Evolutionary conservation across 495 filamentous ascomycete species (phyloP), one percentile per base, ranked within the genome.

Genomic region (Annulohypoxylon stygium): DNA sequence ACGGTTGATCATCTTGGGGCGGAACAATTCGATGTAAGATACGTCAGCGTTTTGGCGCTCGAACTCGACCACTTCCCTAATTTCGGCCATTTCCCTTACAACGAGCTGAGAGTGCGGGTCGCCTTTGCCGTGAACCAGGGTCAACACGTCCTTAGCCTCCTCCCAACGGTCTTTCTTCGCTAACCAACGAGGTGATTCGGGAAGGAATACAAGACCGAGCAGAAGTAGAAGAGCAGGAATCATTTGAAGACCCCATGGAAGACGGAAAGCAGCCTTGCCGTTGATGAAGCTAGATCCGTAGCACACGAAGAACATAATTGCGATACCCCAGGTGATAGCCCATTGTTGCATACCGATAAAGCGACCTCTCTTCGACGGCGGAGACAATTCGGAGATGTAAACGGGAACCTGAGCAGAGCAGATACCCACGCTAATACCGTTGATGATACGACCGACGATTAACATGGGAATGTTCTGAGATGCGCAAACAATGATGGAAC

Each of bases 271-370:
- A 2, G 86, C 85, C n/a, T 84, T 76, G 10, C 86, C 83, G 0
- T 83, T 71, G 66, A 96, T 87, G 78, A 85, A 93, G 25, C 88
- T 89, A 79, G 86, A 90, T 12, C 92, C 93, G 62, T 93, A 96
- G 65, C 88, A 93, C 75, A 97, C 90, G 78, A 87, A 85, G 84
- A 90, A 94, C 92, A 94, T 93, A 78, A 94, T 93, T 68, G 93
- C 68, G 69, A 94, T 93, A 77, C 92, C 92, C 90, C 90, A 93
- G 61, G 90, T 93, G 70, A 94, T 93, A 50, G 92, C 88, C 91
- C 91, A 93, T 81, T 93, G 92, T 71, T 93, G 90, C 67, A 88
- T 82, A 37, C 90, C 89, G 34, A 93, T 88, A 14, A 95, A 84
- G 37, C 90, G 86, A 30, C 92, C 92, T 75, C 92, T 88, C 80